Percentiles rank a stretch among this genome's conserved stretches.
Conservation (phyloP, 805 yeast species). For the Tetrapisispora iriomotensis region DNA sequence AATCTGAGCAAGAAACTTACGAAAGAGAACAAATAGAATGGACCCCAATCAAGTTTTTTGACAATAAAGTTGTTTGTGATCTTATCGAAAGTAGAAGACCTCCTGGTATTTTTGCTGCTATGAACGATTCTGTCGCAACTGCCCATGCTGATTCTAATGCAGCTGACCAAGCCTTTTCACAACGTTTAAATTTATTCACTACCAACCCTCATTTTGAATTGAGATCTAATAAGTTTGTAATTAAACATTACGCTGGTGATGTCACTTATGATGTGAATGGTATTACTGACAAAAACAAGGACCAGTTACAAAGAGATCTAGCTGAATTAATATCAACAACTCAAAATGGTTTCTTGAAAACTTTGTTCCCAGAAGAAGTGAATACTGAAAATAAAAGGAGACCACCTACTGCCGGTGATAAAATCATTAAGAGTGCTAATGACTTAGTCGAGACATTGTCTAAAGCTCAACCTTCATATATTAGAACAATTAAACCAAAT, state of each 20-base stretch:
- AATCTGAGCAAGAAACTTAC: slow-evolving; percentile 96
- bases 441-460: slow-evolving; percentile 81
- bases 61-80: slow-evolving; percentile 93
- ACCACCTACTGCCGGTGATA: slow-evolving; percentile 95
- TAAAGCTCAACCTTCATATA: slow-evolving; percentile 87
- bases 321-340: slow-evolving; percentile 71
- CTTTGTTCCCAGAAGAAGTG: slow-evolving; percentile 54
- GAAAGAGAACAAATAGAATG: slow-evolving; percentile 91
- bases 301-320: slow-evolving; percentile 80
- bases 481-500: slow-evolving; percentile 95
- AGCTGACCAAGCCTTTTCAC: slow-evolving; percentile 93
- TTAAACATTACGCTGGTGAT: slow-evolving; percentile 98
- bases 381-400: slow-evolving; percentile 65
- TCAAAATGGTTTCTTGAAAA: slow-evolving; percentile 47
- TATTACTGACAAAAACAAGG: slow-evolving; percentile 96
- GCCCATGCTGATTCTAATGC: slow-evolving; percentile 97
- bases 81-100: slow-evolving; percentile 89
- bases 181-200: slow-evolving; percentile 76
- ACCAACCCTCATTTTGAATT: slow-evolving; percentile 81
- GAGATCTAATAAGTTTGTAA: slow-evolving; percentile 75
- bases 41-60: slow-evolving; percentile 96
- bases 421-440: slow-evolving; percentile 86
- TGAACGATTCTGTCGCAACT: slow-evolving; percentile 94
- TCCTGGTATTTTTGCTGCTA: slow-evolving; percentile 91
- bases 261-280: slow-evolving; percentile 82